Evolutionary conservation across 306 rosid species (phyloP).

Genomic region (Ormosia emarginata): DNA sequence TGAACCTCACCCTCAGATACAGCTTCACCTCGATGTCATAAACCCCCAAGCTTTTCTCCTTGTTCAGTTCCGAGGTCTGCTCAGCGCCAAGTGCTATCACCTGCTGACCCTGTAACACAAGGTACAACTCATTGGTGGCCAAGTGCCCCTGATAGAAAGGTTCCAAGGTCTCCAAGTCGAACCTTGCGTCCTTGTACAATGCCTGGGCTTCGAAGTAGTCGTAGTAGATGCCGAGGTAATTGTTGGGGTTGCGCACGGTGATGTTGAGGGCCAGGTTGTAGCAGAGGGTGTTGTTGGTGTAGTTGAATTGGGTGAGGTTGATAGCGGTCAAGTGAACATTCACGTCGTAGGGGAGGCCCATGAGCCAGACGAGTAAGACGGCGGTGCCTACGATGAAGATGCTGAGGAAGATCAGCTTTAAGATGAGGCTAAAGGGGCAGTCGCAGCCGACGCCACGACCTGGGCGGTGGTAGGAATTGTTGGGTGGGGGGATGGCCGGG

Average conservation of each 20-base stretch:
- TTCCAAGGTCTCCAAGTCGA: not conserved
- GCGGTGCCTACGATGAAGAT: conserved; percentile 27
- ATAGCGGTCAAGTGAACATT: conserved; percentile 40
- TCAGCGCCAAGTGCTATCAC: conserved; percentile 12
- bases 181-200: conserved; percentile 37
- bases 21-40: conserved; percentile 56
- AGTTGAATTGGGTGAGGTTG: conserved; percentile 34
- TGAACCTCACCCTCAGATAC: conserved; percentile 53
- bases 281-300: conserved; percentile 15
- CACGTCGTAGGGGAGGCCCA: conserved; percentile 39
- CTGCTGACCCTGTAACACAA: conserved; percentile 42
- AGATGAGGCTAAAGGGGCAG: conserved; percentile 32
- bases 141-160: conserved; percentile 73
- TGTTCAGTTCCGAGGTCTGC: conserved; percentile 12
- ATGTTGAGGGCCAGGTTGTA: conserved; percentile 40
- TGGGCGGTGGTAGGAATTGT: conserved; percentile 40
- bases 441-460: conserved; percentile 47
- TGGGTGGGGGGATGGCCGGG: conserved; percentile 64
- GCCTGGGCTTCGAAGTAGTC: conserved; percentile 58
- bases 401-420: conserved; percentile 24
- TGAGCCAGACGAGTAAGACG: conserved; percentile 37
- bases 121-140: conserved; percentile 35
- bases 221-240: conserved; percentile 69
- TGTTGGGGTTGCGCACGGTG: conserved; percentile 67
- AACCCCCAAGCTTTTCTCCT: conserved; percentile 37